Evolutionary conservation across 2,329 filamentous ascomycete species (phyloP), one percentile per base, ranked within the genome.

Genomic region (Alternaria sp.): DNA sequence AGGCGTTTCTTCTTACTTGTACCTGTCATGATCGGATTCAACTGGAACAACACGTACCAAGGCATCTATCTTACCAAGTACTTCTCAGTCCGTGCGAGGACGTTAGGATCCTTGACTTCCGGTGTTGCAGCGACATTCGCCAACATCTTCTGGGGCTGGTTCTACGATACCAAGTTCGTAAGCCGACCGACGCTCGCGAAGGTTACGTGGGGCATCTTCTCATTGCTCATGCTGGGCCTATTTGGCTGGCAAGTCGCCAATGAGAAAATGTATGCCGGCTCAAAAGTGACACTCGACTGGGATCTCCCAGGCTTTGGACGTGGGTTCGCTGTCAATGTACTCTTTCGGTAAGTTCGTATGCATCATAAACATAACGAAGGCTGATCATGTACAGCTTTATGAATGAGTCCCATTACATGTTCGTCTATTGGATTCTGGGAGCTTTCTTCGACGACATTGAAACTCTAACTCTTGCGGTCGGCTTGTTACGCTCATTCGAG

Each of bases 41-140:
- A 83, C 59, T 86, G 84, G 80, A 85, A 84, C 61, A 71, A 68
- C 30, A 84, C 83, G 0, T 86, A 86, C 26, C 74, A 84, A 22
- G 82, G 83, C 7, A 85, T 84, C 18, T 86, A 86, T 65, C 76
- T 85, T 16, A 82, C 83, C 9, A 82, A 79, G 26, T 85, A 85
- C 73, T 85, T 85, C 64, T 83, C 82, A 4, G 83, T 85, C 3
- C 79, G 84, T 2, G 74, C 83, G 0, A 75, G 83, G 3, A 81
- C 83, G 1, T 73, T 86, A 2, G 81, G 80, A 0, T 79, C 82
- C 0, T 64, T 85, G 42, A 78, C 78, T 0, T 83, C 83, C 0
- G 82, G 82, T 6, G 70, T 85, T 24, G 81, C 77, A 1, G 83
- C 82, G 0, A 79, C 81, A 0, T 69, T 72, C 16, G 81, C 82